Conservation (phyloP, 179 eudicot species). For the Camellia oleifera region DNA sequence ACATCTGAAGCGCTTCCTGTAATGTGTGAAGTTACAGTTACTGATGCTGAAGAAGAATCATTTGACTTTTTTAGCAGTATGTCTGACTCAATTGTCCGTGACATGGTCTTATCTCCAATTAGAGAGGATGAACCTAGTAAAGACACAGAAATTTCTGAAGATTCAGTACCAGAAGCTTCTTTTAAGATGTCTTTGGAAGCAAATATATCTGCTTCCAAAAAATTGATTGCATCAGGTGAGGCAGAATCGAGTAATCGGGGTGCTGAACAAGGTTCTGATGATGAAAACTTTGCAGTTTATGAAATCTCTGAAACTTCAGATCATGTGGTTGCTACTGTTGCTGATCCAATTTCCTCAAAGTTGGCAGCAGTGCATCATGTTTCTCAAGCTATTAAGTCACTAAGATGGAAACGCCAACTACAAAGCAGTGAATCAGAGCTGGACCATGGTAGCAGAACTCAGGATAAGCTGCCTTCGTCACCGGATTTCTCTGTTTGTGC, state of each 20-base stretch:
- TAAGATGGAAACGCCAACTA: slow-evolving; percentile 82
- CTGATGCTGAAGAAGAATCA: slow-evolving; percentile 72
- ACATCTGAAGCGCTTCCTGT: slow-evolving; percentile 57
- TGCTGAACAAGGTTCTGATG: slow-evolving; percentile 21
- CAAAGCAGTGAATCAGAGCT: slow-evolving; percentile 41
- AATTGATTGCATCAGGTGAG: slow-evolving; percentile 30
- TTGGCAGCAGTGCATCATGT: slow-evolving; percentile 92
- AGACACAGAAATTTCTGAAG: slow-evolving; percentile 29
- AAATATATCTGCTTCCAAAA: slow-evolving; percentile 28
- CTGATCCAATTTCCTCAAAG: slow-evolving; percentile 74
- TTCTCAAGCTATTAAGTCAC: slow-evolving; percentile 92
- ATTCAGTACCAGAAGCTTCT: slow-evolving; percentile 33
- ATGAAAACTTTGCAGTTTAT: slow-evolving; percentile 26
- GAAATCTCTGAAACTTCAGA: slow-evolving; percentile 36
- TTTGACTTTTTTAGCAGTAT: slow-evolving; percentile 55
- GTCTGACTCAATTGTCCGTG: slow-evolving; percentile 54
- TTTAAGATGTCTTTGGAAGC: slow-evolving; percentile 22
- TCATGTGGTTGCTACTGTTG: slow-evolving; percentile 39
- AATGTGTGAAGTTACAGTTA: slow-evolving; percentile 51
- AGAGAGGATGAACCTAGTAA: slow-evolving; percentile 27
- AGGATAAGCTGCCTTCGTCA: slow-evolving; percentile 21
- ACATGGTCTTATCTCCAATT: slow-evolving; percentile 29
- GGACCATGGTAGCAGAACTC: slow-evolving; percentile 26
- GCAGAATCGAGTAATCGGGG: slow-evolving; percentile 24
- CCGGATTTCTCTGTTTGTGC: slow-evolving; percentile 71